Evolutionary conservation across 2,329 filamentous ascomycete species (phyloP).

Genomic region (Clonostachys solani): DNA sequence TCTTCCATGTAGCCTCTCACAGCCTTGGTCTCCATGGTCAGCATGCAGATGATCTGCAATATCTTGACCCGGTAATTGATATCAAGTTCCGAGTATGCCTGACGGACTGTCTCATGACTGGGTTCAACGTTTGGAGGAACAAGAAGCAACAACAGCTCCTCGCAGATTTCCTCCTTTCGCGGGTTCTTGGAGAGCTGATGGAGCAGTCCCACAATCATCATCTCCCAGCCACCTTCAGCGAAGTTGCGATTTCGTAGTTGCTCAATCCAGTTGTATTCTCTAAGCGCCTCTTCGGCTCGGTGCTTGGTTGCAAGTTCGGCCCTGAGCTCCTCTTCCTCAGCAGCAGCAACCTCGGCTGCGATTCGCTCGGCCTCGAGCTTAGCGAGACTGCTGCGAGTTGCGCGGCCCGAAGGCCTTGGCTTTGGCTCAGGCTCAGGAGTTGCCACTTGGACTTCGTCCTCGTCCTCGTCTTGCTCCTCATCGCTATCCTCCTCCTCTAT

Average conservation of each 20-base stretch:
- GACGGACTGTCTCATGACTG: constrained; percentile 66
- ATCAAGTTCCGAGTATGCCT: constrained; percentile 72
- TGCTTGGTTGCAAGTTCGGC: constrained; percentile 50
- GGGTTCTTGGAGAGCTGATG: constrained; percentile 79
- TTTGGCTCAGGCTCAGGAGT: constrained; percentile 67
- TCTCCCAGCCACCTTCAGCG: constrained; percentile 82
- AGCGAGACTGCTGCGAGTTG: constrained; percentile 80
- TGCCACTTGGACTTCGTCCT: constrained; percentile 48
- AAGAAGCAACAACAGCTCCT: constrained; percentile 75
- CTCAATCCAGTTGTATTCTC: constrained; percentile 78
- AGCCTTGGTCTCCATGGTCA: constrained; percentile 81
- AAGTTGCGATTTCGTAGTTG: constrained; percentile 81
- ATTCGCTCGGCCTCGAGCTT: constrained; percentile 73
- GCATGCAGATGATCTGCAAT: constrained; percentile 79
- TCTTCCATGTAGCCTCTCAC: constrained; percentile 87
- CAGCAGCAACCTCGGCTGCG: constrained; percentile 53
- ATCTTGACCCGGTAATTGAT: constrained; percentile 78
- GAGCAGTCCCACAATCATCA: constrained; percentile 82
- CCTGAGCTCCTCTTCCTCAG: constrained; percentile 41
- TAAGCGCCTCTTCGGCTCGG: constrained; percentile 72
- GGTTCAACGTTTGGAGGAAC: constrained; percentile 74
- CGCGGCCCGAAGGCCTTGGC: constrained; percentile 60
- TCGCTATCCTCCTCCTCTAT: constrained; percentile 69
- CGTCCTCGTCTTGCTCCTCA: constrained; percentile 55
- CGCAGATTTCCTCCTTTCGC: constrained; percentile 65